These are phyloP conservation scores for Scytalidium sp. DNA, from an alignment of 2,329 filamentous ascomycete genomes.

Conservation along the genomic window DNA sequence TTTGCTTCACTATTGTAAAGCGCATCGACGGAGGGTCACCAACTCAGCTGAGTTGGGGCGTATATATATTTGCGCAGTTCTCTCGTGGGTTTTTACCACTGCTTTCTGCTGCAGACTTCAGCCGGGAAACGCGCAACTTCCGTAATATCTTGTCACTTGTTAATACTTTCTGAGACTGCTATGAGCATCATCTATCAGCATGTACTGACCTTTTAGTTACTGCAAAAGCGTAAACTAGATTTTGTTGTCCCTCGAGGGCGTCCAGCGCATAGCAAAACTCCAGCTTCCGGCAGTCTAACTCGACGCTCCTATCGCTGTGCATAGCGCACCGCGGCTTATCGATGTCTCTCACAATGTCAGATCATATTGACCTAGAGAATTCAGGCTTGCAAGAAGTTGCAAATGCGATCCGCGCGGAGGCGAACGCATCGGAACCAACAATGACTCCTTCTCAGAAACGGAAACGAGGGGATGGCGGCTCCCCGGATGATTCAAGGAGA, in stretches of 20 bases:
- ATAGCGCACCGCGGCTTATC: constrained; percentile 18
- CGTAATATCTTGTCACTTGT: constrained; percentile 20
- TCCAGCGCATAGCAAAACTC: constrained; percentile 22
- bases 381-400: constrained; percentile 32
- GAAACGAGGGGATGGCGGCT: constrained; percentile 26
- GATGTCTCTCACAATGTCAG: constrained; percentile 24
- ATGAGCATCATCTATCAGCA: constrained; percentile 29
- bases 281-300: constrained; percentile 6
- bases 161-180: constrained; percentile 18
- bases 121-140: constrained; percentile 7
- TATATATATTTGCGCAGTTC: not conserved
- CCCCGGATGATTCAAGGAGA: constrained; percentile 30
- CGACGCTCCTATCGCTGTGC: constrained; percentile 19
- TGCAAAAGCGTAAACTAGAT: constrained; percentile 24
- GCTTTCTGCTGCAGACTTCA: not conserved
- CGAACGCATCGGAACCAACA: constrained; percentile 13
- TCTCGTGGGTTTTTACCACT: not conserved
- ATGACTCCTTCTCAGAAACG: constrained; percentile 24
- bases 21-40: not conserved
- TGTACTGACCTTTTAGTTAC: constrained; percentile 31
- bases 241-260: constrained; percentile 29
- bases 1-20: not conserved
- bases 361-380: constrained; percentile 29
- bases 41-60: too few species aligned
- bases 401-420: constrained; percentile 31